Conservation (phyloP, 345 rosid species). For the Reutealis trisperma region DNA sequence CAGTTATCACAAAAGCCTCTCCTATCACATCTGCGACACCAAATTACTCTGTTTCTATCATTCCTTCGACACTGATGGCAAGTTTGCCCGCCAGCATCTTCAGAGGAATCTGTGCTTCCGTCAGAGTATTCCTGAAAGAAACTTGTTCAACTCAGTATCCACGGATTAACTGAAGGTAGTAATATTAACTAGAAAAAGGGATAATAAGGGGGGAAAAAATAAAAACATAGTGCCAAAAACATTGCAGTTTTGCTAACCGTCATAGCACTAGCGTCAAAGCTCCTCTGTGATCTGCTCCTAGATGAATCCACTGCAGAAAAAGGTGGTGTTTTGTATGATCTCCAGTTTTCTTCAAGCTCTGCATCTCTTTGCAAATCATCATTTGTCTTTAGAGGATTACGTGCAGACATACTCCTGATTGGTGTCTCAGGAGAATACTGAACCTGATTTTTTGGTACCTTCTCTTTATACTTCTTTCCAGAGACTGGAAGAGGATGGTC, state of each 20-base stretch:
- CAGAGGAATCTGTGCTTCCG: conserved; percentile 63
- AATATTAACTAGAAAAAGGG: conserved; percentile 14
- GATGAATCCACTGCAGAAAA: conserved; percentile 59
- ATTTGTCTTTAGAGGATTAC: conserved; percentile 45
- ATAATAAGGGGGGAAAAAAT: neutral
- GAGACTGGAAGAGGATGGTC: conserved; percentile 43
- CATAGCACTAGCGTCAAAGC: conserved; percentile 53
- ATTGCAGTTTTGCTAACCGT: conserved; percentile 38
- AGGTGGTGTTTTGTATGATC: conserved; percentile 53
- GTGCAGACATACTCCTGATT: conserved; percentile 41
- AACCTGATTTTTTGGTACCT: conserved; percentile 40
- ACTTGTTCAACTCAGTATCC: conserved; percentile 17
- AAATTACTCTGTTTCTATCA: conserved; percentile 57
- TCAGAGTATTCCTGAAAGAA: conserved; percentile 71
- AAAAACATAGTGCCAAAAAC: neutral
- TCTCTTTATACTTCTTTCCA: conserved; percentile 50
- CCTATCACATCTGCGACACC: conserved; percentile 80
- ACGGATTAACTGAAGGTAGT: neutral
- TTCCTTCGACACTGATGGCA: conserved; percentile 88
- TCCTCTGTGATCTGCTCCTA: conserved; percentile 60
- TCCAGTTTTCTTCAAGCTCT: conserved; percentile 62
- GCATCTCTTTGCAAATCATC: conserved; percentile 59
- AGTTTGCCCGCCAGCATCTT: conserved; percentile 65
- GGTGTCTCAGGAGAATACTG: conserved; percentile 61
- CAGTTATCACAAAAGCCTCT: conserved; percentile 89